These are phyloP conservation scores for Sclerotiophoma versabilis DNA, from an alignment of 2,329 filamentous ascomycete genomes.

Conservation along the genomic window DNA sequence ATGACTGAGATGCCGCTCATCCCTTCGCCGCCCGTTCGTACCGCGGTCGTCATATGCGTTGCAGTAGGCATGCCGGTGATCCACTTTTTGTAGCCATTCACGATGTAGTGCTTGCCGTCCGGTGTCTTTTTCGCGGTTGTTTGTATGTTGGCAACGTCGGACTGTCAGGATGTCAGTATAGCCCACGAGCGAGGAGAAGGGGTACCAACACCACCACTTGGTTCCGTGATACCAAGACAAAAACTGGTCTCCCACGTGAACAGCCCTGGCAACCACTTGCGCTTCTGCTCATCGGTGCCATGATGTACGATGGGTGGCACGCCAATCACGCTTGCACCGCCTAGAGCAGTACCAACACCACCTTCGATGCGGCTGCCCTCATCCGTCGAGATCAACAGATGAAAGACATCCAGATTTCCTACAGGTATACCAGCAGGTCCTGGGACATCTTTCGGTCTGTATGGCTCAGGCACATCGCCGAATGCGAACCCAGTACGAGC, in stretches of 20 bases:
- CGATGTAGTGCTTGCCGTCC: constrained; percentile 74
- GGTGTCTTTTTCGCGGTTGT: constrained; percentile 74
- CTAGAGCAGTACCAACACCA: constrained; percentile 65
- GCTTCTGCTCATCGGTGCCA: constrained; percentile 66
- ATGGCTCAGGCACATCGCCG: constrained; percentile 54
- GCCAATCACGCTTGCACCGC: constrained; percentile 68
- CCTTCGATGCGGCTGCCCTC: constrained; percentile 64
- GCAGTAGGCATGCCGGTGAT: constrained; percentile 70
- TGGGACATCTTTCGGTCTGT: constrained; percentile 50
- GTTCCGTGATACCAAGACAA: constrained; percentile 71
- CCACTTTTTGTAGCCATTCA: constrained; percentile 74
- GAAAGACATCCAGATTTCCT: constrained; percentile 48
- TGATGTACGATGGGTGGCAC: constrained; percentile 69
- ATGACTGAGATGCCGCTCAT: constrained; percentile 63
- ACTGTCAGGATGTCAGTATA: constrained; percentile 40
- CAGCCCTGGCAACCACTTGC: constrained; percentile 65
- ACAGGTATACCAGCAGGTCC: constrained; percentile 49
- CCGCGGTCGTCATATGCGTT: constrained; percentile 68
- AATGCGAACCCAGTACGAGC: constrained; percentile 53
- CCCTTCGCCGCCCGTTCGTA: constrained; percentile 64
- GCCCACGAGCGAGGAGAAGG: background rate
- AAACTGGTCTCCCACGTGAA: constrained; percentile 67
- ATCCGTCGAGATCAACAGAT: constrained; percentile 61
- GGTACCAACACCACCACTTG: constrained; percentile 55
- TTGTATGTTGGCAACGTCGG: constrained; percentile 69